Conservation (phyloP, 2,329 filamentous ascomycete genomes). For the Colletotrichum aenigma region DNA sequence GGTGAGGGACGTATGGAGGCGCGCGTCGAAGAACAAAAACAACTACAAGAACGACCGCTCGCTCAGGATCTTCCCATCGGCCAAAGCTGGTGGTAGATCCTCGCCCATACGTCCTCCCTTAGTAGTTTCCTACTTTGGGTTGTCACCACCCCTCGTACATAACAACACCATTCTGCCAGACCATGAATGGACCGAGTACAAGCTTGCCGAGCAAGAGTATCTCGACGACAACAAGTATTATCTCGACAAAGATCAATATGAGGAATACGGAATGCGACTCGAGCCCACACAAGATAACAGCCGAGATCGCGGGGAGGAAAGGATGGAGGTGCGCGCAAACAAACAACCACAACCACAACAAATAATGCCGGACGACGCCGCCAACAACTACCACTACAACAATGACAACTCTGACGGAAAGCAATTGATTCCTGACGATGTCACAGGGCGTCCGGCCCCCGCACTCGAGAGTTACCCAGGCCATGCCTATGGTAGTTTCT, state of each 20-base stretch:
- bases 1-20: not conserved
- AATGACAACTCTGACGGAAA: no score
- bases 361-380: not conserved
- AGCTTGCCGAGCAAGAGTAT: no score
- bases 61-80: not conserved
- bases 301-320: not conserved
- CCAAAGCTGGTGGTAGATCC: not conserved
- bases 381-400: no score
- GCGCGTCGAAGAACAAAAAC: not conserved
- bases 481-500: not conserved
- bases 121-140: no score
- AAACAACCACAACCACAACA: not conserved
- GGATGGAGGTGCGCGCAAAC: not conserved
- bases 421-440: no score
- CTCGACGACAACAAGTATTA: not conserved
- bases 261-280: not conserved
- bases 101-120: no score
- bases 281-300: not conserved
- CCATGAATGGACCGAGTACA: no score
- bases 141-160: no score
- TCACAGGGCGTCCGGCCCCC: not conserved
- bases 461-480: not conserved
- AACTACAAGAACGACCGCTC: rapidly evolving
- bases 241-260: not conserved
- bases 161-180: no score